These are phyloP conservation scores for Plasmodium vinckei DNA, from an alignment of 169 alveolate genomes.

Conservation along the genomic window DNA sequence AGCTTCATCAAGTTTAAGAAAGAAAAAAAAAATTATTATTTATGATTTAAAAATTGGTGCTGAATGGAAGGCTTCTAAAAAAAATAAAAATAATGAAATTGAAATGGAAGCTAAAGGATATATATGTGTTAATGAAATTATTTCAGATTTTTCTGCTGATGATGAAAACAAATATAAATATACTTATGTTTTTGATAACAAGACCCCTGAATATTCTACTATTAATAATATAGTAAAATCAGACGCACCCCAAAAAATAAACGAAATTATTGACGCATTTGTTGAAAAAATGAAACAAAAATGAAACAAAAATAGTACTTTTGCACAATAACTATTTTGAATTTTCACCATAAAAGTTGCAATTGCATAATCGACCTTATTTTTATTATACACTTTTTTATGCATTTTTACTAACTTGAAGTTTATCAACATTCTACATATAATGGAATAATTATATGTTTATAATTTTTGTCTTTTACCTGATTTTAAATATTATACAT, in stretches of 20 bases:
- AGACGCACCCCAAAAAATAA: slow-evolving; percentile 22
- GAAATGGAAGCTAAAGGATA: slow-evolving; percentile 61
- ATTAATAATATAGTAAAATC: slow-evolving; percentile 27
- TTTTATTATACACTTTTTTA: no score
- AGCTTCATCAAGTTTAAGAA: slow-evolving; percentile 81
- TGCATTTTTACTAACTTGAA: no score
- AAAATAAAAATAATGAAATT: slow-evolving; percentile 34
- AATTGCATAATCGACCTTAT: no score
- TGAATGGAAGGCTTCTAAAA: slow-evolving; percentile 66
- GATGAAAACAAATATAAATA: slow-evolving; percentile 37
- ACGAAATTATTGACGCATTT: slow-evolving; percentile 41
- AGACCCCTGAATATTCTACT: background rate
- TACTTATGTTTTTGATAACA: slow-evolving; percentile 31
- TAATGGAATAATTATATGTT: no score
- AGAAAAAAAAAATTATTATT: slow-evolving; percentile 78
- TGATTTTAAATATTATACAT: no score
- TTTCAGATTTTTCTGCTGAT: slow-evolving; percentile 44
- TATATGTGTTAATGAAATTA: slow-evolving; percentile 34
- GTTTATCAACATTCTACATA: no score
- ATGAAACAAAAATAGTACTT: background rate
- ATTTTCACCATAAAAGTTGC: no score
- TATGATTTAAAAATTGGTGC: slow-evolving; percentile 51
- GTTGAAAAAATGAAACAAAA: slow-evolving; percentile 37
- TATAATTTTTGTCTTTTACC: no score
- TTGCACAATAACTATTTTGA: background rate